phyloP scores from a whole-genome alignment of 352 stramenopile genomes.

The Pythium diclinum region DNA sequence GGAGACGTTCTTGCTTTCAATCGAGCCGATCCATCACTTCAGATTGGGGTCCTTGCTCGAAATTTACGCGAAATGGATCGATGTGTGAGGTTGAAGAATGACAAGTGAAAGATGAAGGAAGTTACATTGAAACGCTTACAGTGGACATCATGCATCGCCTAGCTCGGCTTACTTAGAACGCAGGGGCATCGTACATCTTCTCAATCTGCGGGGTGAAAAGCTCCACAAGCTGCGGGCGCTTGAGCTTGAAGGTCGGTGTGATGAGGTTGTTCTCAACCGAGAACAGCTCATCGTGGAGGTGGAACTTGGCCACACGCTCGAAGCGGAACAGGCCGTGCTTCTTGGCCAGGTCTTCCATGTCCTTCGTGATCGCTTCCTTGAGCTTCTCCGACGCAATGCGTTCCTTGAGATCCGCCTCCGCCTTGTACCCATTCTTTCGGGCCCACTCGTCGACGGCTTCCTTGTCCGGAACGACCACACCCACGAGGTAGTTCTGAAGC shows the following conservation, averaged over 20 bases:
- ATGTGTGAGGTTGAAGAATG: background rate
- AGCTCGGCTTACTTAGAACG: background rate
- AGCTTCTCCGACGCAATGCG: conserved; percentile 31
- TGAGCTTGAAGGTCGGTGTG: conserved; percentile 97
- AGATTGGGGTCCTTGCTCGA: too few relatives aligned
- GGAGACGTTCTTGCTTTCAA: background rate
- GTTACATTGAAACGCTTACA: background rate
- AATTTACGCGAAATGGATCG: background rate
- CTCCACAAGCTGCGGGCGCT: conserved; percentile 88
- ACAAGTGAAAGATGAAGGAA: background rate
- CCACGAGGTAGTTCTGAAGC: conserved; percentile 91
- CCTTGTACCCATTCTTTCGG: conserved; percentile 35
- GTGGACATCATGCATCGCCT: background rate
- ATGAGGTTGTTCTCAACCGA: conserved; percentile 90
- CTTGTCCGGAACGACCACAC: conserved; percentile 92
- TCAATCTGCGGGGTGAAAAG: conserved; percentile 80
- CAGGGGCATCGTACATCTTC: conserved; percentile 61
- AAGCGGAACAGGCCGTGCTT: conserved; percentile 87
- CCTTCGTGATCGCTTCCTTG: conserved; percentile 61
- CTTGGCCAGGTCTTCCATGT: conserved; percentile 67
- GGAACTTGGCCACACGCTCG: conserved; percentile 87
- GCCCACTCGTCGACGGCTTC: conserved; percentile 85
- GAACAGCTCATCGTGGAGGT: conserved; percentile 86
- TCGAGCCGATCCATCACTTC: background rate
- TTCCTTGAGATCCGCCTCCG: conserved; percentile 26